Base-by-base conservation (phyloP, 345 rosid species). In the Eucalyptus regnans region DNA sequence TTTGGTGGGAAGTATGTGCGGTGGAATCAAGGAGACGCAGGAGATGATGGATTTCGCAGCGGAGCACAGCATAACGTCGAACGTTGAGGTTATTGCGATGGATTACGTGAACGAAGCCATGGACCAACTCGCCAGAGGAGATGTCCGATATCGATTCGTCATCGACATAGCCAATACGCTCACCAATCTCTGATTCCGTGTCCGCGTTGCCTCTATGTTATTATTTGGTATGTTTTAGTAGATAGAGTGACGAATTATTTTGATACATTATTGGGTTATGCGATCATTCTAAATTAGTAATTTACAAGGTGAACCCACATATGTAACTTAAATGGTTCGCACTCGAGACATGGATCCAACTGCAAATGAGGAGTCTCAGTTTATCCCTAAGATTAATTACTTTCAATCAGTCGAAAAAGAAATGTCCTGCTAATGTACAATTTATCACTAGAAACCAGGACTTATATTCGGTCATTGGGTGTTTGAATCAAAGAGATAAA, bases 1-100 rank as follows among this genome's bases (percentile, higher is more conserved):
- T 8, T 64, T 91, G 27, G 68, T 60, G 0, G 93, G 91, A 3
- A 89, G 91, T 9, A 20, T 60, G 12, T 79, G 71, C 0, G 91
- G 91, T 29, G 92, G 91, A 29, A 87, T 90, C 90, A 90, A 90
- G 86, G 94, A 91, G 89, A 92, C 89, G 16, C 93, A 90, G 56
- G 93, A 92, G 46, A 91, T 90, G 91, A 62, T 90, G 64, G 88
- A 91, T 88, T 88, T 88, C 33, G 88, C 91, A 22, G 91, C 86
- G 0, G 58, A 89, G 14, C 91, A 89, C 43, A 31, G 50, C 80
- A 88, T 90, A n/a, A 86, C 58, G 1, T 88, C 92, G n/a, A 79
- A 87, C 33, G 84, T 89, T 33, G 90, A 92, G 86, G 88, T 91
- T 16, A 64, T 92, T 23, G 44, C 89, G 7, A 88, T 90, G 87